These are phyloP conservation scores for Botrytis fragariae DNA, from an alignment of 2,329 filamentous ascomycete species.

Conservation along the genomic window DNA sequence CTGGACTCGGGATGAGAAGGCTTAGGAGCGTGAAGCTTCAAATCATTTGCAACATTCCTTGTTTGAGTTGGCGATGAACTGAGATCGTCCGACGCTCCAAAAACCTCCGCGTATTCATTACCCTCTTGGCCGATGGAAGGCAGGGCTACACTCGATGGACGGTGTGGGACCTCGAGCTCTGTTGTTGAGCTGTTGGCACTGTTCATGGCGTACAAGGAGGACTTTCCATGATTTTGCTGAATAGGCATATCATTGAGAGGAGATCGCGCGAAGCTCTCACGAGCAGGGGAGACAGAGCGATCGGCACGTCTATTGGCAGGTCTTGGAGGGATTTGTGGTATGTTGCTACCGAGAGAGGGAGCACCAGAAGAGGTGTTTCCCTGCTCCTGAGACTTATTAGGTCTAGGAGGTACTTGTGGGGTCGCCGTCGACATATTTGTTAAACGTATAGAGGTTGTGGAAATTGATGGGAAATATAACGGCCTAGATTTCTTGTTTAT, in stretches of 20 bases:
- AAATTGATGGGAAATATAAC: constrained; percentile 16
- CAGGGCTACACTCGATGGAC: constrained; percentile 73
- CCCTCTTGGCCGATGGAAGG: constrained; percentile 89
- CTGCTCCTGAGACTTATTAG: constrained; percentile 50
- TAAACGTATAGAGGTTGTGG: not conserved
- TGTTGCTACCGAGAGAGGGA: constrained; percentile 41
- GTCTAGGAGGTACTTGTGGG: constrained; percentile 60
- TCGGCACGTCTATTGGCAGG: constrained; percentile 64
- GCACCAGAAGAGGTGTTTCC: constrained; percentile 41
- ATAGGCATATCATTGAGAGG: constrained; percentile 73
- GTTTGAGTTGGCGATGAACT: constrained; percentile 65
- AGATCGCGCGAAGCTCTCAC: constrained; percentile 78
- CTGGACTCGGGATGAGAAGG: constrained; percentile 78
- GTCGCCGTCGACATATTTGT: constrained; percentile 26
- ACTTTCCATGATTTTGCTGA: constrained; percentile 41
- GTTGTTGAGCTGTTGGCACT: constrained; percentile 39
- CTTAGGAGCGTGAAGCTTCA: constrained; percentile 86
- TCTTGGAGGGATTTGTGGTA: constrained; percentile 76
- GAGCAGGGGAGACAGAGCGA: constrained; percentile 73
- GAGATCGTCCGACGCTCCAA: constrained; percentile 47
- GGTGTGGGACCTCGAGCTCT: constrained; percentile 46
- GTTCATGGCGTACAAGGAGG: constrained; percentile 41
- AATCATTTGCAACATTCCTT: constrained; percentile 72
- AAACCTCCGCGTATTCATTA: constrained; percentile 73
- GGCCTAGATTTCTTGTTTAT: constrained; percentile 16